Conservation (phyloP, 2,329 filamentous ascomycete genomes). For the Curvularia verruculosa region DNA sequence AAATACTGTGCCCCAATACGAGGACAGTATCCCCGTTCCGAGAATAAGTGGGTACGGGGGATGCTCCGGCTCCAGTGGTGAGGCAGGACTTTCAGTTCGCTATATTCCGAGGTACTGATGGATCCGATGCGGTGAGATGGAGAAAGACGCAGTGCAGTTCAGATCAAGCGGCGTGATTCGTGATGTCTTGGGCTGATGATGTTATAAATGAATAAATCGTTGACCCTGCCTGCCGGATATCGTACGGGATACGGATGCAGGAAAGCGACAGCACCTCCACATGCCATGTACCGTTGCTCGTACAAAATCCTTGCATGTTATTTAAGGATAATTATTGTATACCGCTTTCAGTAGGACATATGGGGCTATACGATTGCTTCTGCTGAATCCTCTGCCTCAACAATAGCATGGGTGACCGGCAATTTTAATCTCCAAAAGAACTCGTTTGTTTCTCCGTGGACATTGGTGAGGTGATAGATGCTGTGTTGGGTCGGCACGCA, state of each 20-base stretch:
- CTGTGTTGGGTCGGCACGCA: neutral
- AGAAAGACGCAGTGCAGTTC: neutral
- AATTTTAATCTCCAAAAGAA: neutral
- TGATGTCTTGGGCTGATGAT: neutral
- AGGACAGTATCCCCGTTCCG: neutral
- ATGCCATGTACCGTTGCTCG: neutral
- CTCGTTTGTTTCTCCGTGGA: neutral
- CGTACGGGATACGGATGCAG: neutral
- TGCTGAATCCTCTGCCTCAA: neutral
- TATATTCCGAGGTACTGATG: slow-evolving; percentile 1
- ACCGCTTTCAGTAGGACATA: neutral
- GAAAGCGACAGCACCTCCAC: neutral
- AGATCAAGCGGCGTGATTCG: neutral
- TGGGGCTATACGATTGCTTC: neutral
- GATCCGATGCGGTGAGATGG: neutral
- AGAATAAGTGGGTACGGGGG: slow-evolving; percentile 1
- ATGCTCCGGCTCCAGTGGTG: slow-evolving; percentile 1
- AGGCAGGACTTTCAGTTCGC: neutral
- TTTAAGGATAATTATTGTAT: neutral
- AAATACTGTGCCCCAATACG: neutral
- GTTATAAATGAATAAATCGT: neutral
- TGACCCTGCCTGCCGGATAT: neutral
- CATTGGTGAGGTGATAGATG: neutral
- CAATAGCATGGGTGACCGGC: neutral
- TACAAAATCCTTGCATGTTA: neutral